A percentile compares a stretch with the other conserved stretches of the same genome.
These are phyloP conservation scores for Volvox carteri DNA, from an alignment of 163 green algal genomes.

Conservation along the genomic window DNA sequence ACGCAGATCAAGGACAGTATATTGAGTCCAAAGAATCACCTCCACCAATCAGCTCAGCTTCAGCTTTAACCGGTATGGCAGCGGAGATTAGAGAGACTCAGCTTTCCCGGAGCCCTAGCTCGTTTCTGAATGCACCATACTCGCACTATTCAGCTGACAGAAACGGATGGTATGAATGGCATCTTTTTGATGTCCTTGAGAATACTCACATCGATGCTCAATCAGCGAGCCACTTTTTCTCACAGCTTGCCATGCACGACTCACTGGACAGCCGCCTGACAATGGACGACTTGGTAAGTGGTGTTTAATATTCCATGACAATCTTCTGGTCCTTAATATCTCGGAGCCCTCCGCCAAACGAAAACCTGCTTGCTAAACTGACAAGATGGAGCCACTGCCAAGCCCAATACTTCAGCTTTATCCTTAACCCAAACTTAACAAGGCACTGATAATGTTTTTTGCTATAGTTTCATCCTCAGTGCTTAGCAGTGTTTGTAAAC, in stretches of 20 bases:
- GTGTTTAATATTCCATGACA: too few species aligned
- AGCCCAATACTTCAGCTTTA: too few species aligned
- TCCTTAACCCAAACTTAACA: too few species aligned
- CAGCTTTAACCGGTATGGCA: slow-evolving; percentile 7
- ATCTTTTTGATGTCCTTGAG: slow-evolving; percentile 10
- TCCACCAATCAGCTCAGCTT: neutral
- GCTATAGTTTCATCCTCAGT: too few species aligned
- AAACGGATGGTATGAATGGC: slow-evolving; percentile 10
- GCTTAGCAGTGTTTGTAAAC: too few species aligned
- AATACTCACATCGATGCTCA: slow-evolving; percentile 1
- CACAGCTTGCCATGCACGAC: slow-evolving; percentile 7
- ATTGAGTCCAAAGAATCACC: neutral
- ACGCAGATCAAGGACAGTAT: neutral
- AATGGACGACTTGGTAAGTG: slow-evolving; percentile 21
- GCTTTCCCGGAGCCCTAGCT: slow-evolving; percentile 9
- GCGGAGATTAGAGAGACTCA: neutral
- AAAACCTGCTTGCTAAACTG: too few species aligned
- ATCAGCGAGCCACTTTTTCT: slow-evolving; percentile 12
- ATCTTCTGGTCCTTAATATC: too few species aligned
- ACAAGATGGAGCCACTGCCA: too few species aligned
- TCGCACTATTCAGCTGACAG: neutral
- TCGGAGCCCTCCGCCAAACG: too few species aligned
- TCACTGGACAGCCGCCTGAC: neutral
- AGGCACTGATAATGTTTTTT: too few species aligned
- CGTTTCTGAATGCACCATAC: neutral